A percentile compares a stretch with the other conserved stretches of the same genome.
Conservation (phyloP, 805 yeast species). For the Cyberlindnera maritima region DNA sequence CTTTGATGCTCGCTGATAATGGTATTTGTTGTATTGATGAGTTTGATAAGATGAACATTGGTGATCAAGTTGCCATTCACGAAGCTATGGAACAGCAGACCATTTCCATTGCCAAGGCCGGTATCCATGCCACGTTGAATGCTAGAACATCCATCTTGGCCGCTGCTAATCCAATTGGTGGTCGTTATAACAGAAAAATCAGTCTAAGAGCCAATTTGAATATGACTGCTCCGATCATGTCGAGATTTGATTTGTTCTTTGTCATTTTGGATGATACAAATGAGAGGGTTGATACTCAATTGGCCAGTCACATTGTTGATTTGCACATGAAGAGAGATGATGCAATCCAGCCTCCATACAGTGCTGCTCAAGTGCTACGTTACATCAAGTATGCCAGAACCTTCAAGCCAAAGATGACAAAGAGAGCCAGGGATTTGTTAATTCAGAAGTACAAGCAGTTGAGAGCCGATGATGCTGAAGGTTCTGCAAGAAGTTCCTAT, state of each 20-base stretch:
- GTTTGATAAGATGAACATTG: conserved; percentile 94
- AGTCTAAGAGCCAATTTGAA: conserved; percentile 83
- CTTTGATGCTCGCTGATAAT: conserved; percentile 95
- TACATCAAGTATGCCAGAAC: conserved; percentile 91
- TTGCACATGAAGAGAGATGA: conserved; percentile 88
- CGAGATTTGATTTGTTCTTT: conserved; percentile 93
- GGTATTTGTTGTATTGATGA: conserved; percentile 99
- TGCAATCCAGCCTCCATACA: conserved; percentile 86
- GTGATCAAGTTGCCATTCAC: conserved; percentile 97
- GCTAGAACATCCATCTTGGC: conserved; percentile 96
- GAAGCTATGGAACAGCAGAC: conserved; percentile 99
- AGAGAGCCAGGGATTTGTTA: conserved; percentile 72
- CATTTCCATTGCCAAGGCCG: conserved; percentile 97
- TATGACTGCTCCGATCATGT: conserved; percentile 99
- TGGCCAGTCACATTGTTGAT: conserved; percentile 91
- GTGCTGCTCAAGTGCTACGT: conserved; percentile 83
- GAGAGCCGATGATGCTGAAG: conserved; percentile 88
- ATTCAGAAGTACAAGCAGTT: conserved; percentile 81
- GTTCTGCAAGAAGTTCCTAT: conserved; percentile 79
- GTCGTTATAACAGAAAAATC: conserved; percentile 85
- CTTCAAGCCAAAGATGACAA: conserved; percentile 84
- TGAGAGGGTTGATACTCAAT: conserved; percentile 81
- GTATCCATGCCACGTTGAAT: conserved; percentile 95
- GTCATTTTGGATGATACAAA: conserved; percentile 94
- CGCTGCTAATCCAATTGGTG: conserved; percentile 99